phyloP scores from a whole-genome alignment of 2,329 filamentous ascomycete genomes.

The Cercospora brassicicola region DNA sequence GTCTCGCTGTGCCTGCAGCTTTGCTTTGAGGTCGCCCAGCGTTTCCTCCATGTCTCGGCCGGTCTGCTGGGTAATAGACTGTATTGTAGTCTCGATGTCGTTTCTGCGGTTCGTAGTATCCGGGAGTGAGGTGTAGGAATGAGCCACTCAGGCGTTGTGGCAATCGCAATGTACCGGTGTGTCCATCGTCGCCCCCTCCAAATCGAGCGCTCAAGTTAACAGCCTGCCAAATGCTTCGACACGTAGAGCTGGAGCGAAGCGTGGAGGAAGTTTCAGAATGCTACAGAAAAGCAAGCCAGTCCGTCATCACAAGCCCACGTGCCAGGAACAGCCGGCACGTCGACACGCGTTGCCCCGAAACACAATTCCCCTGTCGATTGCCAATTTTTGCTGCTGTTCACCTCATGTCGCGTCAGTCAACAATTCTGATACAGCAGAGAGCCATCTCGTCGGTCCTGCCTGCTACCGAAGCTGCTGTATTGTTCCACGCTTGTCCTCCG shows the following conservation, averaged over 20 bases:
- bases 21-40: constrained; percentile 11
- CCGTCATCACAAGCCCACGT: not conserved
- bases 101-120: not conserved
- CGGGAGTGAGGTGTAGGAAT: not conserved
- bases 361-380: not conserved
- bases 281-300: not conserved
- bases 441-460: not conserved
- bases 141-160: not conserved
- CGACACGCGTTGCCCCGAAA: not conserved
- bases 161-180: not conserved
- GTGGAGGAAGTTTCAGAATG: not conserved
- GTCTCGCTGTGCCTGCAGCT: constrained; percentile 1
- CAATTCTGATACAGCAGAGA: not conserved
- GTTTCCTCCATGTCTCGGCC: constrained; percentile 11
- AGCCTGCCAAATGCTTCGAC: not conserved
- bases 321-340: not conserved
- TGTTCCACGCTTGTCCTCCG: not conserved
- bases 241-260: not conserved
- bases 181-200: not conserved
- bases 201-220: not conserved
- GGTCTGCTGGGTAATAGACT: not conserved
- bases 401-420: not conserved
- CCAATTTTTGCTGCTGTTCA: not conserved
- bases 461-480: not conserved
- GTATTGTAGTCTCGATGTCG: not conserved